Percentiles rank a stretch among this genome's conserved stretches.
These are phyloP conservation scores for Solanum aculeatissimum DNA, from an alignment of 305 asterid species.

Conservation along the genomic window DNA sequence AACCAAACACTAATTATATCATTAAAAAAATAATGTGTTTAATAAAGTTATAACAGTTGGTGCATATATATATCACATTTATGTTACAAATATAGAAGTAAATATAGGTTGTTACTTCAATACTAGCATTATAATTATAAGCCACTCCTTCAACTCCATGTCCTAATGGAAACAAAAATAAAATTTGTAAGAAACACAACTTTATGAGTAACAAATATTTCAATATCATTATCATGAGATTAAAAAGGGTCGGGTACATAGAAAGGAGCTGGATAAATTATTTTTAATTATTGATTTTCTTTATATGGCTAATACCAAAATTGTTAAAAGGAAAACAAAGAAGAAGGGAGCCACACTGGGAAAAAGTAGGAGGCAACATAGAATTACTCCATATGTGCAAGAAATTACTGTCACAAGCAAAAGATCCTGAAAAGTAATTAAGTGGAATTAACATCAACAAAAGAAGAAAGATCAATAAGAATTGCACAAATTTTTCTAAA, in stretches of 20 bases:
- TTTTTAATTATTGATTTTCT: neutral
- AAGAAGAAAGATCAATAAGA: neutral
- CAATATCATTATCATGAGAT: neutral
- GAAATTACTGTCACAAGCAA: neutral
- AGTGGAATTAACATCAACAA: neutral
- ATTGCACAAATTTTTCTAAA: neutral
- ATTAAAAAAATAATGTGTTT: neutral
- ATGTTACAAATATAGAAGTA: neutral
- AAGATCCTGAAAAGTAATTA: neutral
- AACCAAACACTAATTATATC: slow-evolving; percentile 22
- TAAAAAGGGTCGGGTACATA: neutral
- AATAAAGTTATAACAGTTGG: neutral
- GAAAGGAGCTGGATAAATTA: neutral
- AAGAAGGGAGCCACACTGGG: neutral
- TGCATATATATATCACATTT: neutral
- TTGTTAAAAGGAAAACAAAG: neutral
- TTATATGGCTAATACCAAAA: neutral
- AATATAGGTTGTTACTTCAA: neutral
- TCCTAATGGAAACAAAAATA: neutral
- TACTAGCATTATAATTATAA: neutral
- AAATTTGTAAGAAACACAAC: neutral
- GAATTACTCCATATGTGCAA: neutral
- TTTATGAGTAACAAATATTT: neutral
- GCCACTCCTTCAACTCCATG: neutral
- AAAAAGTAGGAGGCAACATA: neutral